Conservation (phyloP, 2,329 filamentous ascomycete genomes). For the Xylariaceae sp. region DNA sequence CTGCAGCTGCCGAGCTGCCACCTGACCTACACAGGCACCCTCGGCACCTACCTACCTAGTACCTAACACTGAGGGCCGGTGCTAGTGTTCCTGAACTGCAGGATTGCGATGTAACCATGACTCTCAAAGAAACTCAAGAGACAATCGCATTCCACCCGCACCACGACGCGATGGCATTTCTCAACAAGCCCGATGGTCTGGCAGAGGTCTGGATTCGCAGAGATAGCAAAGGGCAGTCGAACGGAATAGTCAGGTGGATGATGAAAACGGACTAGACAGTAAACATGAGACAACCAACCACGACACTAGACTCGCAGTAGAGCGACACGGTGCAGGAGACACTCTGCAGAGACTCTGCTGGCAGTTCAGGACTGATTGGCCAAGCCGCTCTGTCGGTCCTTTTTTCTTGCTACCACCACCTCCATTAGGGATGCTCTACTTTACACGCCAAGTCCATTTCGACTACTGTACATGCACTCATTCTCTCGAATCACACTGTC, state of each 20-base stretch:
- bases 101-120: too few relatives aligned
- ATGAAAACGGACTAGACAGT: background rate
- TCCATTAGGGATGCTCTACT: background rate
- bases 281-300: constrained; percentile 4
- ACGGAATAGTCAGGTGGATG: constrained; percentile 10
- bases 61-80: too few relatives aligned
- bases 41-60: too few relatives aligned
- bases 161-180: background rate
- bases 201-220: background rate
- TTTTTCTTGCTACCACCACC: constrained; percentile 6
- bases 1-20: too few relatives aligned
- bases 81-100: background rate
- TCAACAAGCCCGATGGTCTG: background rate
- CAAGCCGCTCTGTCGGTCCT: background rate
- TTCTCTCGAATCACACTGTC: constrained; percentile 1
- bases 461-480: constrained; percentile 5
- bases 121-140: background rate
- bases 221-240: background rate
- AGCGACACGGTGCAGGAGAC: background rate
- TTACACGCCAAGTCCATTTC: constrained; percentile 6
- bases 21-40: background rate
- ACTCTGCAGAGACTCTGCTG: constrained; percentile 1
- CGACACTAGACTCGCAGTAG: background rate
- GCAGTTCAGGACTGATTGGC: constrained; percentile 8
- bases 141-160: background rate